phyloP scores from a whole-genome alignment of 495 filamentous ascomycete genomes.

The Usnea hakonensis region DNA sequence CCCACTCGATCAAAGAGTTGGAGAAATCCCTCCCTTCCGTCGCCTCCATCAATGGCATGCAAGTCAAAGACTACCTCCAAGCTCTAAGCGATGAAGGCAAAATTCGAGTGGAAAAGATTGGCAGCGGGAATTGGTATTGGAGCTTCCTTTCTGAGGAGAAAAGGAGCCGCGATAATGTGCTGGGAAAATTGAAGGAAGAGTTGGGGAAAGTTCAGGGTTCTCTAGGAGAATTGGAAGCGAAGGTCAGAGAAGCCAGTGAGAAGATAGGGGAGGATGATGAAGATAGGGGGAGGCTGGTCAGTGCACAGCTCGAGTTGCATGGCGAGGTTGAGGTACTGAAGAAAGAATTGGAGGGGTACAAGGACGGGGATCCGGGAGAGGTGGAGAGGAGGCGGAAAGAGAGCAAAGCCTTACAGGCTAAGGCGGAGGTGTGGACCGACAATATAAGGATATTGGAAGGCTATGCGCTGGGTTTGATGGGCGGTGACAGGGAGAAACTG shows the following conservation, averaged over 20 bases:
- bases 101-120: slow-evolving; percentile 71
- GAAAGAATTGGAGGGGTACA: slow-evolving; percentile 40
- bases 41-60: slow-evolving; percentile 60
- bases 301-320: slow-evolving; percentile 30
- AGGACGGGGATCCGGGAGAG: slow-evolving; percentile 45
- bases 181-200: slow-evolving; percentile 47
- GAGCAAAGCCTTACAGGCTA: slow-evolving; percentile 36
- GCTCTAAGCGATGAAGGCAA: slow-evolving; percentile 55
- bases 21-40: slow-evolving; percentile 61
- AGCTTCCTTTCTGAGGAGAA: slow-evolving; percentile 59
- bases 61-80: slow-evolving; percentile 64
- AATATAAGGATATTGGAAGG: slow-evolving; percentile 59
- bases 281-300: slow-evolving; percentile 29
- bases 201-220: slow-evolving; percentile 38
- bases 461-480: slow-evolving; percentile 44
- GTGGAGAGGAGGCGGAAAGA: slow-evolving; percentile 46
- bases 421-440: slow-evolving; percentile 51
- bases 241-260: slow-evolving; percentile 36
- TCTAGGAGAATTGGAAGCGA: slow-evolving; percentile 35
- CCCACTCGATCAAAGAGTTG: slow-evolving; percentile 67
- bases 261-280: slow-evolving; percentile 36
- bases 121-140: slow-evolving; percentile 80
- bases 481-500: slow-evolving; percentile 46
- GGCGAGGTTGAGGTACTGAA: slow-evolving; percentile 34
- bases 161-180: slow-evolving; percentile 39